These are phyloP conservation scores for Petunia hybrid DNA, from an alignment of 305 asterid species.

Conservation along the genomic window DNA sequence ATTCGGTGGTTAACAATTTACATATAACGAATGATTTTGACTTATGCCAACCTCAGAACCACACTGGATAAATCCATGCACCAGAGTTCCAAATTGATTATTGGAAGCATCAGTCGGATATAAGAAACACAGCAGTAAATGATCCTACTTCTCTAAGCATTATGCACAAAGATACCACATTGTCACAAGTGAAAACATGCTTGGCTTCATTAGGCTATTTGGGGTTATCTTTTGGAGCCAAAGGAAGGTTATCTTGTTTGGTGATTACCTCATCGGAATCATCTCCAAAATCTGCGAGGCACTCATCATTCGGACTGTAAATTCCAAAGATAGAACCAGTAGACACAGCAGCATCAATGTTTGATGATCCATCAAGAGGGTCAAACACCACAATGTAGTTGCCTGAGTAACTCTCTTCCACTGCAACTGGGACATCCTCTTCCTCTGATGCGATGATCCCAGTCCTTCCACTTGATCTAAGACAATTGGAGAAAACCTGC, in stretches of 20 bases:
- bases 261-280: slow-evolving; percentile 56
- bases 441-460: slow-evolving; percentile 99
- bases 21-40: not conserved
- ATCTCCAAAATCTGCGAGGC: slow-evolving; percentile 71
- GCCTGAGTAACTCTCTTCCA: slow-evolving; percentile 96
- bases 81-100: not conserved
- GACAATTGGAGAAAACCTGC: slow-evolving; percentile 85
- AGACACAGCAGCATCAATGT: slow-evolving; percentile 95
- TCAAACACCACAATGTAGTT: slow-evolving; percentile 96
- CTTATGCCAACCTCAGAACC: slow-evolving; percentile 21
- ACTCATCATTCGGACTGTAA: slow-evolving; percentile 90
- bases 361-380: slow-evolving; percentile 96
- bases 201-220: not conserved
- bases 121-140: not conserved
- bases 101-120: slow-evolving; percentile 6
- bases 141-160: slow-evolving; percentile 4
- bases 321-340: slow-evolving; percentile 96
- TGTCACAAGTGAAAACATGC: slow-evolving; percentile 1
- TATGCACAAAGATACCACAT: not conserved
- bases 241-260: slow-evolving; percentile 14
- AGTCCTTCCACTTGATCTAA: slow-evolving; percentile 95
- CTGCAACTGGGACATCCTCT: slow-evolving; percentile 98
- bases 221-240: not conserved
- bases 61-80: not conserved
- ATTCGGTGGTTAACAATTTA: not conserved